Base-by-base conservation (phyloP, 495 filamentous ascomycete species). In the Achaetomiella virescens region DNA sequence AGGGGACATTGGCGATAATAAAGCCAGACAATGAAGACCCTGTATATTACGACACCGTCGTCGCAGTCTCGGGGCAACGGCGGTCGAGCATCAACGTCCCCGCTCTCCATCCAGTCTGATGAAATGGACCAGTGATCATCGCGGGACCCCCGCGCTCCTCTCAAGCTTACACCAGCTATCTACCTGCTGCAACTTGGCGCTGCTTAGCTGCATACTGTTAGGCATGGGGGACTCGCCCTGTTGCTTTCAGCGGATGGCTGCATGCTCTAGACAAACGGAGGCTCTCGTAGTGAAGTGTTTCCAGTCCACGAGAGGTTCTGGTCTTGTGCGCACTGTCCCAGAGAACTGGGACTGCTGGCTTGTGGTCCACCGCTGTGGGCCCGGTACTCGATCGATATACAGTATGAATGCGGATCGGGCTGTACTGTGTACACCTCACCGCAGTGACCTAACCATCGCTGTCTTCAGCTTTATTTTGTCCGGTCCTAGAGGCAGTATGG, bases 121-220 rank as follows among this genome's bases (percentile, higher is more conserved):
- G 51, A 53, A 40, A 53, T 46, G 41, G 41, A 45, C 18, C 14
- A 42, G 20, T 21, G 41, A 54, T 54, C 41, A 54, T 25, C 51
- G 18, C 49, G 9, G 37, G 33, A 29, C 22, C 11, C 11, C 36
- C 36, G 15, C 36, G 15, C 36, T 31, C 27, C 27, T 31, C 27
- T 5, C 27, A 31, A 9, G 27, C 27, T 31, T 4, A 31, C 27
- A 5, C 27, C 27, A 9, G 27, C 38, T 41, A 3, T 18, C 5
- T 9, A 17, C n/a, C 15, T 6, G 38, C 38, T 41, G 14, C 38
- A 15, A 31, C 27, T 31, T 31, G 27, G 27, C 27, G 27, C 27
- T 5, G 27, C 9, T 9, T 31, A 9, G 27, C 27, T 31, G 27
- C 27, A 31, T 4, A 31, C 9, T 31, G 27, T 9, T 5, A 31